phyloP scores from a whole-genome alignment of 2,329 filamentous ascomycete species.

The Phyllachora maydis region DNA sequence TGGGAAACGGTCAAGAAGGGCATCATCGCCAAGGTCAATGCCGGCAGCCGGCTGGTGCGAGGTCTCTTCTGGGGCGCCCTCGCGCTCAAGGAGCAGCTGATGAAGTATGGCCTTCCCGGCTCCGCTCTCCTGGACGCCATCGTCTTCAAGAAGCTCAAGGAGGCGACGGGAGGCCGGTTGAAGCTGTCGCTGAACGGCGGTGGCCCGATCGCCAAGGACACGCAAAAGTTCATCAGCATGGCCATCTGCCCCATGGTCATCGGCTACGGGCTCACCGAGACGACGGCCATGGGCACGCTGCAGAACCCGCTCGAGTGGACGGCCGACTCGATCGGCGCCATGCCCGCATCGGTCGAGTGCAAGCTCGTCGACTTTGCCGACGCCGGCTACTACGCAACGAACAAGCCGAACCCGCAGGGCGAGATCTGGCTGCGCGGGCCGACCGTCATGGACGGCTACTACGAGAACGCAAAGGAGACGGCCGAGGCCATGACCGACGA shows the following conservation, averaged over 20 bases:
- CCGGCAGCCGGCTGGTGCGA: conserved; percentile 43
- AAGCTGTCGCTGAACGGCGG: conserved; percentile 74
- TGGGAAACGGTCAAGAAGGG: conserved; percentile 90
- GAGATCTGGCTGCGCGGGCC: conserved; percentile 76
- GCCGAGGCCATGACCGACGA: conserved; percentile 46
- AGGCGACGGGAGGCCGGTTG: conserved; percentile 65
- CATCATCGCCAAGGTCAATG: conserved; percentile 55
- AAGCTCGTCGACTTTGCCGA: conserved; percentile 78
- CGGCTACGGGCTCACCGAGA: conserved; percentile 78
- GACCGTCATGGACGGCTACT: conserved; percentile 52
- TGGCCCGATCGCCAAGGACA: conserved; percentile 68
- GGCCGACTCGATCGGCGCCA: conserved; percentile 48
- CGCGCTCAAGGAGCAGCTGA: conserved; percentile 27
- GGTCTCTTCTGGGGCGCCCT: conserved; percentile 52
- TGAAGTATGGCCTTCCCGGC: conserved; percentile 38
- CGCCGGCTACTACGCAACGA: conserved; percentile 58
- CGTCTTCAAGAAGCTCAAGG: conserved; percentile 82
- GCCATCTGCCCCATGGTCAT: conserved; percentile 78
- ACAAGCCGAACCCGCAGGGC: conserved; percentile 58
- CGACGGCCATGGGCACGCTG: conserved; percentile 52
- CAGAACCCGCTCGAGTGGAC: conserved; percentile 69
- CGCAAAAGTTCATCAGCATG: conserved; percentile 73
- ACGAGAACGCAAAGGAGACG: conserved; percentile 60
- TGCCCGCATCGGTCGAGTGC: conserved; percentile 54
- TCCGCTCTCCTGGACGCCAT: conserved; percentile 52